Conservation (phyloP, 352 stramenopile species). For the Globisporangium viniferum region DNA sequence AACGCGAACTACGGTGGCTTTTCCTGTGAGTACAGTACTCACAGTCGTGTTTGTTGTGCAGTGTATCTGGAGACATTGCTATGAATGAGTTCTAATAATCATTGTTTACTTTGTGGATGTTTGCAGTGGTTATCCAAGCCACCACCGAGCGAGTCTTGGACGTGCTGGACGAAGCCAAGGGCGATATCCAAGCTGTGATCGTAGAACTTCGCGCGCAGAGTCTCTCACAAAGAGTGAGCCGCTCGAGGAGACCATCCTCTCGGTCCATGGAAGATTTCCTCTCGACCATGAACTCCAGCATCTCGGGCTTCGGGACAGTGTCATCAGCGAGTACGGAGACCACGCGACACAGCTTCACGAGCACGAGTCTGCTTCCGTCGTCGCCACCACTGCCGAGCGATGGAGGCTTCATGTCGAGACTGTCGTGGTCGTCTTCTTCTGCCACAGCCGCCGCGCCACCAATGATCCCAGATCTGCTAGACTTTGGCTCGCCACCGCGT, state of each 20-base stretch:
- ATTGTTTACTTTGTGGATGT: not conserved
- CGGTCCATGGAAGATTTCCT: slow-evolving; percentile 72
- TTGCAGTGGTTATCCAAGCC: slow-evolving; percentile 74
- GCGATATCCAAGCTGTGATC: slow-evolving; percentile 53
- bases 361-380: slow-evolving; percentile 29
- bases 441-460: not conserved
- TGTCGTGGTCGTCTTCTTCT: slow-evolving; percentile 14
- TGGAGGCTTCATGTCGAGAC: slow-evolving; percentile 7
- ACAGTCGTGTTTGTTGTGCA: not conserved
- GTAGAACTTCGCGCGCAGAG: slow-evolving; percentile 62
- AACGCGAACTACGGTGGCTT: slow-evolving; percentile 86
- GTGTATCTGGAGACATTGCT: not conserved
- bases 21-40: slow-evolving; percentile 35
- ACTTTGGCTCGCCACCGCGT: slow-evolving; percentile 12
- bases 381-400: slow-evolving; percentile 26
- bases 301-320: slow-evolving; percentile 16
- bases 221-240: slow-evolving; percentile 32
- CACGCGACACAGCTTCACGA: slow-evolving; percentile 18
- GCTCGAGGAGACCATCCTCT: slow-evolving; percentile 42
- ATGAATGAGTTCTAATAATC: not conserved
- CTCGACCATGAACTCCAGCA: slow-evolving; percentile 55
- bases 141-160: slow-evolving; percentile 65
- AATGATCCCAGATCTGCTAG: slow-evolving; percentile 14
- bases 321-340: slow-evolving; percentile 7
- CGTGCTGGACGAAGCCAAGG: slow-evolving; percentile 70